Evolutionary conservation across 1,139 yeast species (phyloP).

Genomic region (Sugiyamaella novakii): DNA sequence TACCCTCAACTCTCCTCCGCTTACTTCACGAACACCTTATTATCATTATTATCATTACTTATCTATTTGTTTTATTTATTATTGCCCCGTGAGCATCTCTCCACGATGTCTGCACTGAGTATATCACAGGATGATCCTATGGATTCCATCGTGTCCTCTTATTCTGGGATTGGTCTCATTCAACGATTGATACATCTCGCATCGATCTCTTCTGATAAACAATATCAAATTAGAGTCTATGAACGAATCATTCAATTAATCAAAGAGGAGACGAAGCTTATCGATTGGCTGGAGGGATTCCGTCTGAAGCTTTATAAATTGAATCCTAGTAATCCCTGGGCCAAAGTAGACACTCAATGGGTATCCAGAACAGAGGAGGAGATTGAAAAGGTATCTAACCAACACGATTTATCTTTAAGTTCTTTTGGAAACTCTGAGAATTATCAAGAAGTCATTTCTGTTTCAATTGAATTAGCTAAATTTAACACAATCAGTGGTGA

Average conservation of each 20-base stretch:
- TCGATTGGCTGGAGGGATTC: constrained; percentile 12
- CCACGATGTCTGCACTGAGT: too few species aligned
- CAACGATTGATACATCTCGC: constrained; percentile 9
- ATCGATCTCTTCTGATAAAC: not conserved
- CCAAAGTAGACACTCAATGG: constrained; percentile 23
- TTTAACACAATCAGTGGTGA: constrained; percentile 18
- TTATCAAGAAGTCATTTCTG: constrained; percentile 6
- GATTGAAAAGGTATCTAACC: constrained; percentile 1
- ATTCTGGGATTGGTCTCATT: not conserved
- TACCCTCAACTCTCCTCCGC: too few species aligned
- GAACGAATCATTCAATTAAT: constrained; percentile 10
- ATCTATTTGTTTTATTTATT: too few species aligned
- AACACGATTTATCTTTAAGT: constrained; percentile 11
- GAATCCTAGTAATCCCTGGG: constrained; percentile 17
- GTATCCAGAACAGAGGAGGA: constrained; percentile 10
- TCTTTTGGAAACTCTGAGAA: constrained; percentile 6
- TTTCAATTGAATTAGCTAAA: constrained; percentile 17
- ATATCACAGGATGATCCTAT: constrained; percentile 3
- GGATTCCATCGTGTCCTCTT: not conserved
- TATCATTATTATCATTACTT: too few species aligned
- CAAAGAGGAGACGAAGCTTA: constrained; percentile 19
- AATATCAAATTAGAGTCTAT: constrained; percentile 9
- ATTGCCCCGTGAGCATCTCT: too few species aligned
- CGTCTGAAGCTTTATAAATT: constrained; percentile 13
- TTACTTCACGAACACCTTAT: too few species aligned